Percentiles rank a stretch among this genome's conserved stretches.
Conservation (phyloP, 208 protist species). For the Wallacemonas collosoma region DNA sequence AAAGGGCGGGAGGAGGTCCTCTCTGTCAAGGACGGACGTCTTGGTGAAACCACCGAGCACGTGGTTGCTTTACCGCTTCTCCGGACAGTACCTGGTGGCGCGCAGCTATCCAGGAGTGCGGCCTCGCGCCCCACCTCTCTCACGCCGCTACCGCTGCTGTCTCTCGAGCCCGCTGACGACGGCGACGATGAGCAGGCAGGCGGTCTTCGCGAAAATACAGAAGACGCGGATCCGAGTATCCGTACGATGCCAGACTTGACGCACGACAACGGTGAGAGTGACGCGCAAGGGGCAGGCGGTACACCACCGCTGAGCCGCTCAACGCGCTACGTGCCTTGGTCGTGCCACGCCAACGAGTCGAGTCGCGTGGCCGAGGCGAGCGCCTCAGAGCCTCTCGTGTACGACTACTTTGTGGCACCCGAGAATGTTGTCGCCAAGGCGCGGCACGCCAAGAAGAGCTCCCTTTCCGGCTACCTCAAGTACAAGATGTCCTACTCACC, state of each 20-base stretch:
- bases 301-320: not conserved
- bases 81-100: not conserved
- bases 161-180: not conserved
- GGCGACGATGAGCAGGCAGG: slow-evolving; percentile 17
- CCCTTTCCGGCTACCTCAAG: slow-evolving; percentile 8
- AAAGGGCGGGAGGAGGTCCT: slow-evolving; percentile 25
- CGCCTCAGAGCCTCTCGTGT: slow-evolving; percentile 19
- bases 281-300: not conserved
- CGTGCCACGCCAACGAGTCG: slow-evolving; percentile 9
- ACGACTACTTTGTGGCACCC: slow-evolving; percentile 32
- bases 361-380: not conserved
- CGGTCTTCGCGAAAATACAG: not conserved
- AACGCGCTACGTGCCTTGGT: not conserved
- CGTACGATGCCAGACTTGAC: not conserved
- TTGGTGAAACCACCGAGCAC: slow-evolving; percentile 25
- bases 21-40: slow-evolving; percentile 15
- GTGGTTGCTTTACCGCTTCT: slow-evolving; percentile 17
- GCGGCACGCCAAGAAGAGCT: not conserved
- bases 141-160: not conserved
- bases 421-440: slow-evolving; percentile 18
- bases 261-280: not conserved
- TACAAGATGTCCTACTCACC: not conserved
- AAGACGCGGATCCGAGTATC: too few relatives aligned
- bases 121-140: not conserved
- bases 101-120: not conserved